These are phyloP conservation scores for Pholiota microspora DNA, from an alignment of 768 basidiomycete genomes.

Conservation along the genomic window DNA sequence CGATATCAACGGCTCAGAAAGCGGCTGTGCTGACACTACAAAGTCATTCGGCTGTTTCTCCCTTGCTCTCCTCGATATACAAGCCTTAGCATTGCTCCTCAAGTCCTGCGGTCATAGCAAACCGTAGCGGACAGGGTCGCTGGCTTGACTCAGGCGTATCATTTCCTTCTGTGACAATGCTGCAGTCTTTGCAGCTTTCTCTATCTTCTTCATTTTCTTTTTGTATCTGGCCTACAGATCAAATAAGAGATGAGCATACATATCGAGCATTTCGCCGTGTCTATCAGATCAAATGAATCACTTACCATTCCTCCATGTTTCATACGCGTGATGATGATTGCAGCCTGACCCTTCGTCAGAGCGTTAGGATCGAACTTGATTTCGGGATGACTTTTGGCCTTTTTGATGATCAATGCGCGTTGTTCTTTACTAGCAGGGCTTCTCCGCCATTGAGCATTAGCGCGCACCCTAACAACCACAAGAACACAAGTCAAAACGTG, in stretches of 20 bases:
- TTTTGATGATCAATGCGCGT: neutral
- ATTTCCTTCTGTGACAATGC: constrained; percentile 42
- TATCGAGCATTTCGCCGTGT: neutral
- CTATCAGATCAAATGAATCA: neutral
- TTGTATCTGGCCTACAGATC: constrained; percentile 49
- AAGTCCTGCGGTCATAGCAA: constrained; percentile 28
- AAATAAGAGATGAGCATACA: neutral
- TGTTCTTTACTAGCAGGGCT: neutral
- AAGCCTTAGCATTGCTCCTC: constrained; percentile 5
- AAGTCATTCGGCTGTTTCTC: constrained; percentile 64
- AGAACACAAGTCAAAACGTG: too few species aligned
- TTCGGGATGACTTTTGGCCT: neutral
- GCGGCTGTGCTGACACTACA: constrained; percentile 63
- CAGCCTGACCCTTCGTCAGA: constrained; percentile 78
- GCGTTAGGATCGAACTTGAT: constrained; percentile 24
- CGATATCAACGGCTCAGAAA: constrained; percentile 57
- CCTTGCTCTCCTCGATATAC: constrained; percentile 42
- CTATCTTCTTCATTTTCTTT: constrained; percentile 43
- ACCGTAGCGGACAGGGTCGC: constrained; percentile 63
- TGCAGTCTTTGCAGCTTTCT: constrained; percentile 25
- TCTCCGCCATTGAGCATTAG: neutral
- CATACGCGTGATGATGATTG: constrained; percentile 72
- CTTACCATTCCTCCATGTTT: constrained; percentile 74
- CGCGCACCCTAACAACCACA: neutral
- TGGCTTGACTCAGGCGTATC: constrained; percentile 35